phyloP scores from a whole-genome alignment of 352 stramenopile species.

The Phytophthora fragariaefolia region DNA sequence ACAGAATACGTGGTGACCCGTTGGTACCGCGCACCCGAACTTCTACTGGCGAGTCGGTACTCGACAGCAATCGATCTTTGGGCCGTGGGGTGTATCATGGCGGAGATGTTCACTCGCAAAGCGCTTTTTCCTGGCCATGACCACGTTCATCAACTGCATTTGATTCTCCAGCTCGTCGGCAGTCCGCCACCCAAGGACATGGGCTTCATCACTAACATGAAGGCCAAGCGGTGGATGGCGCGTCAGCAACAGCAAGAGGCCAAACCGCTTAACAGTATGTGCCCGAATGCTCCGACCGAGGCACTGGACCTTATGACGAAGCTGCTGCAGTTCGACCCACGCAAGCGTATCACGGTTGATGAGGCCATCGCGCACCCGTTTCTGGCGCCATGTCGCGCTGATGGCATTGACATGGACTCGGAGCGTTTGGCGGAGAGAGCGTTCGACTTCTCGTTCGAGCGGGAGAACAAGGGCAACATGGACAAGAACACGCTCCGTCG shows the following conservation, averaged over 20 bases:
- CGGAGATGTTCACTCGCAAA: conserved; percentile 95
- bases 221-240: conserved; percentile 84
- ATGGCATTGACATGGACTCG: conserved; percentile 51
- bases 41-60: conserved; percentile 96
- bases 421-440: conserved; percentile 43
- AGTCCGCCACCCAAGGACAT: conserved; percentile 68
- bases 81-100: conserved; percentile 98
- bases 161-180: conserved; percentile 80
- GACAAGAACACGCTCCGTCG: conserved; percentile 82
- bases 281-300: conserved; percentile 59
- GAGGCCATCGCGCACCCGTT: conserved; percentile 85
- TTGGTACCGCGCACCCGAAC: conserved; percentile 94
- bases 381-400: conserved; percentile 63
- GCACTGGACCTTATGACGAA: conserved; percentile 87
- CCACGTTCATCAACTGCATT: conserved; percentile 91
- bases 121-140: conserved; percentile 85
- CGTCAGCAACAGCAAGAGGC: conserved; percentile 70
- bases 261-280: conserved; percentile 58
- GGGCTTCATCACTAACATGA: conserved; percentile 84
- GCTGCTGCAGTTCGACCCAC: conserved; percentile 92
- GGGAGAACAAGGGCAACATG: conserved; percentile 59
- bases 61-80: conserved; percentile 95
- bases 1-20: conserved; percentile 95
- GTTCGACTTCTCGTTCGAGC: conserved; percentile 90
- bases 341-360: conserved; percentile 72